A percentile compares a stretch with the other conserved stretches of the same genome.
phyloP scores from a whole-genome alignment of 179 eudicot species.

The Corrigiola litoralis region DNA sequence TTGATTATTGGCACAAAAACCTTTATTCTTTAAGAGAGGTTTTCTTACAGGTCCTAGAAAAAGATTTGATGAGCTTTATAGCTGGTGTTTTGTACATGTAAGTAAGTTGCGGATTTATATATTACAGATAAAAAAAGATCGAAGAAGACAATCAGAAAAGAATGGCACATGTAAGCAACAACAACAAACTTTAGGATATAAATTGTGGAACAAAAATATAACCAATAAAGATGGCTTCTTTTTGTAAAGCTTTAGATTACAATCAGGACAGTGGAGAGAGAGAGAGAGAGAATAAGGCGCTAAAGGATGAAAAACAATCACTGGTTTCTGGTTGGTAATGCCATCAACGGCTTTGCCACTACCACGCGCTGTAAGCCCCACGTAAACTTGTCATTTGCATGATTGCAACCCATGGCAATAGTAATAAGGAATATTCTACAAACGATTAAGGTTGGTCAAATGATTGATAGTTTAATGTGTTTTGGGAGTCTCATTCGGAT shows the following conservation, averaged over 20 bases:
- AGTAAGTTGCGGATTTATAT: not conserved
- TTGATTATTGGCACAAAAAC: not conserved
- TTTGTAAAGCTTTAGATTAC: slow-evolving; percentile 16
- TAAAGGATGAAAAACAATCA: slow-evolving; percentile 15
- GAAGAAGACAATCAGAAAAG: slow-evolving; percentile 20
- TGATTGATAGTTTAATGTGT: too few species aligned
- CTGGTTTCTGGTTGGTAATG: slow-evolving; percentile 1
- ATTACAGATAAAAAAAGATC: not conserved
- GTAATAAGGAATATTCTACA: too few species aligned
- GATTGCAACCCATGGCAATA: not conserved
- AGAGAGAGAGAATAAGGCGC: slow-evolving; percentile 13
- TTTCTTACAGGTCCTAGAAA: not conserved
- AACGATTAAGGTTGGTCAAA: too few species aligned
- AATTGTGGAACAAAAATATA: not conserved
- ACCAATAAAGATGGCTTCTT: slow-evolving; percentile 14
- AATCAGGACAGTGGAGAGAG: not conserved
- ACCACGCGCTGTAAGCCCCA: slow-evolving; percentile 20
- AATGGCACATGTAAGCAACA: slow-evolving; percentile 32
- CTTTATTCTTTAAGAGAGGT: slow-evolving; percentile 16
- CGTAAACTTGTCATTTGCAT: not conserved
- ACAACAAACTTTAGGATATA: slow-evolving; percentile 21
- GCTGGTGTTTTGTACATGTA: not conserved
- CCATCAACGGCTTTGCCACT: not conserved
- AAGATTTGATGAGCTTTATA: slow-evolving; percentile 3
- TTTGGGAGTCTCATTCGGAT: too few species aligned